Percentiles rank a stretch among this genome's conserved stretches.
Evolutionary conservation across 106 monocot genomes (phyloP).

Genomic region (Phalaenopsis aphrodite): DNA sequence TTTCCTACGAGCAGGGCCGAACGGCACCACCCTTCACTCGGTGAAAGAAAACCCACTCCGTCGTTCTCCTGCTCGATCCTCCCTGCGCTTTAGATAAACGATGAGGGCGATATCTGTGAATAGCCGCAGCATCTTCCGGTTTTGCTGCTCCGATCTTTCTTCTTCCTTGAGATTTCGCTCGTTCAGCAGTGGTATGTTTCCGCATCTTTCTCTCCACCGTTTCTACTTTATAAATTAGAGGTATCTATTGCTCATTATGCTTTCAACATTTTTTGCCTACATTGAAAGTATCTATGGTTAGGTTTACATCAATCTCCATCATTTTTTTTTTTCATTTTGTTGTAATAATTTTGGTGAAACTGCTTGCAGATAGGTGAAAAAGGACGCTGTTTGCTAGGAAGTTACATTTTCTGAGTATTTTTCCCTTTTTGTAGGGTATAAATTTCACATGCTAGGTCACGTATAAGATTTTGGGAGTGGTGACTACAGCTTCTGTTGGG

Average conservation of each 20-base stretch:
- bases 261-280: neutral
- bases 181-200: neutral
- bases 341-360: neutral
- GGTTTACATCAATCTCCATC: neutral
- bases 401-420: too few relatives aligned
- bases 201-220: neutral
- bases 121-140: neutral
- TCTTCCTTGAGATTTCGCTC: neutral
- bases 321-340: neutral
- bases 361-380: neutral
- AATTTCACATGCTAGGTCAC: too few relatives aligned
- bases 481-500: too few relatives aligned
- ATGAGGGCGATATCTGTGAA: neutral
- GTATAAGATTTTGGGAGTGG: too few relatives aligned
- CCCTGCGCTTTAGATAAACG: neutral
- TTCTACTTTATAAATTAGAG: neutral
- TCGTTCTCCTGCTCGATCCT: neutral
- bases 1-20: too few relatives aligned
- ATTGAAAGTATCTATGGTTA: neutral
- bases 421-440: too few relatives aligned
- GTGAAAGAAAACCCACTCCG: neutral
- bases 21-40: too few relatives aligned
- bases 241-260: neutral
- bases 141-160: neutral
- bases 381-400: too few relatives aligned